Evolutionary conservation across 495 filamentous ascomycete species (phyloP).

Genomic region (Xanthoparmelia taractica): DNA sequence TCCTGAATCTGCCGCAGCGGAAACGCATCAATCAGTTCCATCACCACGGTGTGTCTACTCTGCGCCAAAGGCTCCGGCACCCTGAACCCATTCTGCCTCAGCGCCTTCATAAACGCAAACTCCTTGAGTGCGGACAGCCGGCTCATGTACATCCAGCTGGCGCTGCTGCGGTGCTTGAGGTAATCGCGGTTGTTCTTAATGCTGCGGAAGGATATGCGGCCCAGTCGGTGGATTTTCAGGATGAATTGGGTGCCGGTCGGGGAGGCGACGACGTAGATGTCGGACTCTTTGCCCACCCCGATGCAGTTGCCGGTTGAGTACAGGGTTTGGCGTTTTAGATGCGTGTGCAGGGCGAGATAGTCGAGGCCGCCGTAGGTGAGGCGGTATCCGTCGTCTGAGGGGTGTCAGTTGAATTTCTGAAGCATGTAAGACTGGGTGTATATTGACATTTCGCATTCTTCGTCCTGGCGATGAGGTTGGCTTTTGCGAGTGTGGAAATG

Average conservation of each 20-base stretch:
- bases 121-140: conserved; percentile 88
- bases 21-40: conserved; percentile 82
- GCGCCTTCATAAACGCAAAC: conserved; percentile 82
- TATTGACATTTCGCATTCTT: conserved; percentile 84
- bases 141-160: conserved; percentile 96
- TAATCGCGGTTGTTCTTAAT: conserved; percentile 96
- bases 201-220: conserved; percentile 91
- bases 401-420: conserved; percentile 2
- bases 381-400: conserved; percentile 83
- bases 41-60: conserved; percentile 89
- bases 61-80: conserved; percentile 83
- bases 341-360: conserved; percentile 86
- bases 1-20: conserved; percentile 77
- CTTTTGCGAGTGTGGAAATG: conserved; percentile 87
- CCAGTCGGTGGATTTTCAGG: conserved; percentile 89
- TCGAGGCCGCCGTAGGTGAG: conserved; percentile 95
- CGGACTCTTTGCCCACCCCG: conserved; percentile 93
- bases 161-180: conserved; percentile 67
- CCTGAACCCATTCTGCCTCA: conserved; percentile 72
- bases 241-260: conserved; percentile 48
- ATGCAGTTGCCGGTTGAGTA: conserved; percentile 94
- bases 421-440: background rate
- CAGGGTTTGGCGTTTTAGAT: conserved; percentile 65
- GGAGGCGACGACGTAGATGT: conserved; percentile 81
- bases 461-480: conserved; percentile 80